Evolutionary conservation across 768 basidiomycete species (phyloP), one percentile per base, ranked within the genome.

Genomic region (Cystofilobasidium bisporidii): DNA sequence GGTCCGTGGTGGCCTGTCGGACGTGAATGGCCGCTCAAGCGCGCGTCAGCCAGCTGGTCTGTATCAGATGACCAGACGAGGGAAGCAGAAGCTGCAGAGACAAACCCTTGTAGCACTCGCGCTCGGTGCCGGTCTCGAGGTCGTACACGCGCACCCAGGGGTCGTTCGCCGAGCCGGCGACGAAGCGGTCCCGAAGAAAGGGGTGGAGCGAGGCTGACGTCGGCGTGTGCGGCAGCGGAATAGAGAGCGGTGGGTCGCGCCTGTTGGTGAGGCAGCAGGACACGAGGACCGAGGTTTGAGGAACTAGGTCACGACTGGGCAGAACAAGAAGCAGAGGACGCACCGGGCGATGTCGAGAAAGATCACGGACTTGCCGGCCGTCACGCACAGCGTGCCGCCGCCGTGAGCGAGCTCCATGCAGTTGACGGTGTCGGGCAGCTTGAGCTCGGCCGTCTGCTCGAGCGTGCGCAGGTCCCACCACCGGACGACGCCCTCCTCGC

Each of bases 1-100:
- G 94, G 93, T 28, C 94, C 96, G 75, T 98, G 96, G 74, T 98
- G 96, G 5, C 94, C 94, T 77, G 96, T 94, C 67, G 92, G 82
- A 22, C 18, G 55, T 20, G 22, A 40, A 55, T n/a, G n/a, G n/a
- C n/a, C 17, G 1, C 32, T 8, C 9, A 10, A 36, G 36, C 36
- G 36, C 36, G 36, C 36, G 36, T 36, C 36, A 36, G 36, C 36
- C 36, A 12, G 36, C 36, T 12, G 36, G 36, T 36, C 36, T 5
- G n/a, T n/a, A 36, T 5, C 6, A 36, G 36, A 36, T 5, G 48
- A 33, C 4, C 17, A n/a, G 14, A 22, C 24, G 17, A 33, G 36
- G 5, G 38, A 58, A 6, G 41, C 41, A 8, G 41, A 14, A 43
- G 41, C 8, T 3, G 14, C 3, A 43, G 15, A 15, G n/a, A 64